phyloP scores from a whole-genome alignment of 495 filamentous ascomycete genomes.

The Penicillium dipodomyicola region DNA sequence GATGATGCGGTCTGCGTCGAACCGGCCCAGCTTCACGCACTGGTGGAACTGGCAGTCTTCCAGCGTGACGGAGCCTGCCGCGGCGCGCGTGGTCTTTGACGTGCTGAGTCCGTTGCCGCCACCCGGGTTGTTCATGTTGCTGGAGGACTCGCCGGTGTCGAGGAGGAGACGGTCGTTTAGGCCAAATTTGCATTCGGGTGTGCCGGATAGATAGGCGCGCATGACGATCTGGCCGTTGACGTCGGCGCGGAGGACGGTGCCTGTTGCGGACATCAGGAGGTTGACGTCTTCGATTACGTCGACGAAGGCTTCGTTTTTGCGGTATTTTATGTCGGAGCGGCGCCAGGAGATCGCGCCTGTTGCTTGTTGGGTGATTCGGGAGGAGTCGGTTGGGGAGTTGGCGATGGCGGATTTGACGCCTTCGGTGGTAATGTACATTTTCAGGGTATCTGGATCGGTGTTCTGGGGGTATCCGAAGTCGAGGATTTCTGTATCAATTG shows the following conservation, averaged over 20 bases:
- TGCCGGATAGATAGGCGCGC: slow-evolving; percentile 96
- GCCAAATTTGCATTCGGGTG: slow-evolving; percentile 98
- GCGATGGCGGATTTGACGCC: slow-evolving; percentile 94
- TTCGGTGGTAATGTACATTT: slow-evolving; percentile 99
- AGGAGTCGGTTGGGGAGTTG: slow-evolving; percentile 68
- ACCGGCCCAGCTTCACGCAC: slow-evolving; percentile 96
- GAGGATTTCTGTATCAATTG: slow-evolving; percentile 71
- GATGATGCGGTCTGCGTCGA: slow-evolving; percentile 96
- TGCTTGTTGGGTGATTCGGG: slow-evolving; percentile 98
- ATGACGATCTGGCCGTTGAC: slow-evolving; percentile 98
- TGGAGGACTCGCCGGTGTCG: slow-evolving; percentile 65
- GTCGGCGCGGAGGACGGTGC: slow-evolving; percentile 92
- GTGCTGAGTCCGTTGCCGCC: slow-evolving; percentile 45
- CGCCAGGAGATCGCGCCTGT: slow-evolving; percentile 97
- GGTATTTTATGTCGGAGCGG: slow-evolving; percentile 94
- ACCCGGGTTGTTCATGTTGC: slow-evolving; percentile 33
- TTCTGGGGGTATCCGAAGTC: slow-evolving; percentile 99
- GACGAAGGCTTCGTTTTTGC: slow-evolving; percentile 99
- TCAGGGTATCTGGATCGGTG: slow-evolving; percentile 97
- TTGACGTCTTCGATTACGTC: slow-evolving; percentile 99
- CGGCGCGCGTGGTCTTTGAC: slow-evolving; percentile 88
- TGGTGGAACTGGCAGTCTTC: slow-evolving; percentile 99
- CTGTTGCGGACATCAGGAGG: slow-evolving; percentile 94
- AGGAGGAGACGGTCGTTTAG: slow-evolving; percentile 94
- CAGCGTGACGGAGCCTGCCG: slow-evolving; percentile 90